These are phyloP conservation scores for Erythrophleum fordii DNA, from an alignment of 306 rosid species.

Conservation along the genomic window DNA sequence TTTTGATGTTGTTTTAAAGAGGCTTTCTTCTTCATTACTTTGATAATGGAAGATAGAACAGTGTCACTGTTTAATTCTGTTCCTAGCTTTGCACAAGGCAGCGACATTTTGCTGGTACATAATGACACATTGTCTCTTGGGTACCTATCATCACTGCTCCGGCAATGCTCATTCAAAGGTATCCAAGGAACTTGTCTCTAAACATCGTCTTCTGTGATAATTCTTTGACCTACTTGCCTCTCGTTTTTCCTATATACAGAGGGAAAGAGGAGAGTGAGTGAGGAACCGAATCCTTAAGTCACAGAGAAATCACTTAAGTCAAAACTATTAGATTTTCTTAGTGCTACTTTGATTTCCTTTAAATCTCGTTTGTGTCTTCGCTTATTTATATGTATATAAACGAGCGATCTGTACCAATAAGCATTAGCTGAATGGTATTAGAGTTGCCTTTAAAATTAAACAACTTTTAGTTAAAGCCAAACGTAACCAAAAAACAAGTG, in stretches of 20 bases:
- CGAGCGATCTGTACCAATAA: too few relatives aligned
- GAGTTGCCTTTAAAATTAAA: too few relatives aligned
- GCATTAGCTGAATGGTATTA: too few relatives aligned
- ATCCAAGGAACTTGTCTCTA: neutral
- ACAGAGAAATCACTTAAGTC: too few relatives aligned
- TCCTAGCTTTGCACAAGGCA: slow-evolving; percentile 52
- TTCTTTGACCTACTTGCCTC: neutral
- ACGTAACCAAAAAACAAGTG: too few relatives aligned
- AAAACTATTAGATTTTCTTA: too few relatives aligned
- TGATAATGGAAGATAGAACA: slow-evolving; percentile 15
- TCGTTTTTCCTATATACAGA: too few relatives aligned
- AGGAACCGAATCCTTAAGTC: too few relatives aligned
- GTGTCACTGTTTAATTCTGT: slow-evolving; percentile 10
- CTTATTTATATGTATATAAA: too few relatives aligned
- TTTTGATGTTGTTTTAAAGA: neutral
- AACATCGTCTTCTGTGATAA: neutral
- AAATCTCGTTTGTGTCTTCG: neutral
- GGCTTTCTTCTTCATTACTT: neutral
- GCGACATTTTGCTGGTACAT: slow-evolving; percentile 49
- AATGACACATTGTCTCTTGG: slow-evolving; percentile 37
- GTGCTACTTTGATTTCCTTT: neutral
- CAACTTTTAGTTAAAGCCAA: too few relatives aligned
- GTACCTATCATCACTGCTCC: slow-evolving; percentile 37
- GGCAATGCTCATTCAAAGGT: slow-evolving; percentile 48
- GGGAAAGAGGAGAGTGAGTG: too few relatives aligned